These are phyloP conservation scores for Dipodascus albidus DNA, from an alignment of 805 yeast species.

Conservation along the genomic window DNA sequence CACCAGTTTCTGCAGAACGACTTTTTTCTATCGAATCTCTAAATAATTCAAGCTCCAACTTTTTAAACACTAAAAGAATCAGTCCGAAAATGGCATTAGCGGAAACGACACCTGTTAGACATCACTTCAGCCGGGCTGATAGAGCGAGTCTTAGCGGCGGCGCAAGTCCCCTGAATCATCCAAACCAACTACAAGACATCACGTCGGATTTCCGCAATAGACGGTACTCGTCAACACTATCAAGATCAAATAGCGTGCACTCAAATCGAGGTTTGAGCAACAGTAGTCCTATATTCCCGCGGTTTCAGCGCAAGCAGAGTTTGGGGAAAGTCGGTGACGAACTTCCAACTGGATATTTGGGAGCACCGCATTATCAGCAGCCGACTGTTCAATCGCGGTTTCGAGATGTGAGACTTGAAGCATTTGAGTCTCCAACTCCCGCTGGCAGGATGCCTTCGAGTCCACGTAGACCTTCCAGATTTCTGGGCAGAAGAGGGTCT, in stretches of 20 bases:
- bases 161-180: background rate
- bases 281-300: background rate
- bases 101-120: background rate
- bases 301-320: background rate
- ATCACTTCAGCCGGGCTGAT: background rate
- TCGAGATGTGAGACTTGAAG: background rate
- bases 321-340: background rate
- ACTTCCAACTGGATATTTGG: background rate
- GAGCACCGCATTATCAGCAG: background rate
- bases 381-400: background rate
- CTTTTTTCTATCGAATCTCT: background rate
- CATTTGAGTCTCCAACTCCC: background rate
- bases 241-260: background rate
- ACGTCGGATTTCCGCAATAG: background rate
- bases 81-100: background rate
- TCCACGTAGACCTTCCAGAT: background rate
- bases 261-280: background rate
- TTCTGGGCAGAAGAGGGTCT: background rate
- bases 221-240: background rate
- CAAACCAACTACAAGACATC: background rate
- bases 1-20: slow-evolving; percentile 1
- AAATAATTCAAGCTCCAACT: background rate
- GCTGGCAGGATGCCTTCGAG: background rate
- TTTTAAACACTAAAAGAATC: background rate
- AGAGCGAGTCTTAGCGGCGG: background rate